Evolutionary conservation across 1,284 basidiomycete species (phyloP).

Genomic region (Fomes fomentarius): DNA sequence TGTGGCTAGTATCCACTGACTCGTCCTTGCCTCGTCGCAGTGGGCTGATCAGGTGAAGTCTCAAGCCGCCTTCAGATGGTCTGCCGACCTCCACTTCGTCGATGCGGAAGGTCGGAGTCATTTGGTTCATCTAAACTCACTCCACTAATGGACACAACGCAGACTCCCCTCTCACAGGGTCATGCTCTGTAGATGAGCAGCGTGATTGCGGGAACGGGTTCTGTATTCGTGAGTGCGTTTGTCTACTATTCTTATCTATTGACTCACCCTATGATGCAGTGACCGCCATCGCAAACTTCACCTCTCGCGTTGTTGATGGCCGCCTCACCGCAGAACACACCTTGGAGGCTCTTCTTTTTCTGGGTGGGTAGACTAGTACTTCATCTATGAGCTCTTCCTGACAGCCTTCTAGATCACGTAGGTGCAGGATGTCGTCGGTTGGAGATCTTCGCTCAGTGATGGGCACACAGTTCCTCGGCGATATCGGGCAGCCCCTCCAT

Average conservation of each 20-base stretch:
- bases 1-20: too few relatives aligned
- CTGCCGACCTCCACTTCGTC: slow-evolving; percentile 14
- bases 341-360: slow-evolving; percentile 54
- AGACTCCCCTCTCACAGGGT: slow-evolving; percentile 8
- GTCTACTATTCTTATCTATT: too few relatives aligned
- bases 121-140: not conserved
- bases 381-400: too few relatives aligned
- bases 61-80: slow-evolving; percentile 12
- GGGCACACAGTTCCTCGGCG: too few relatives aligned
- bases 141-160: not conserved
- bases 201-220: slow-evolving; percentile 7
- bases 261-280: not conserved
- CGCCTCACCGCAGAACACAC: slow-evolving; percentile 43
- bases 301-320: slow-evolving; percentile 46
- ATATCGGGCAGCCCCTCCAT: too few relatives aligned
- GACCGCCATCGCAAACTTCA: slow-evolving; percentile 57
- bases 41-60: slow-evolving; percentile 16
- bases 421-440: too few relatives aligned
- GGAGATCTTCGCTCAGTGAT: too few relatives aligned
- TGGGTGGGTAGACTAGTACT: too few relatives aligned
- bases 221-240: slow-evolving; percentile 8
- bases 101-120: slow-evolving; percentile 4
- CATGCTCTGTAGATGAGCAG: slow-evolving; percentile 13
- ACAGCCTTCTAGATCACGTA: too few relatives aligned
- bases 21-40: too few relatives aligned